A percentile compares a stretch with the other conserved stretches of the same genome.
Conservation (phyloP, 495 filamentous ascomycete species). For the Tuber calosporum region DNA sequence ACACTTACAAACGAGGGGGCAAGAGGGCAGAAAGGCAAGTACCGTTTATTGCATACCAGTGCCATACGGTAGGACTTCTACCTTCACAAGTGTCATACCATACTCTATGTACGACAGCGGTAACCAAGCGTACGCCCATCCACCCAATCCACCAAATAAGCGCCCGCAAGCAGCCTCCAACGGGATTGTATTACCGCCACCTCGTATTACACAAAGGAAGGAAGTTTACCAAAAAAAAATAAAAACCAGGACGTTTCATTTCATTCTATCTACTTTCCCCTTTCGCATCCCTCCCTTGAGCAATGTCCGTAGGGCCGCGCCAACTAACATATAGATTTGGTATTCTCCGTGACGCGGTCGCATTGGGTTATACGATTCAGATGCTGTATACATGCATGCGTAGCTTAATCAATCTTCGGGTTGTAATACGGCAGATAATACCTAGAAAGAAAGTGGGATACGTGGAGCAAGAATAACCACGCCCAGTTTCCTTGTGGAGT, state of each 20-base stretch:
- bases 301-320: not conserved
- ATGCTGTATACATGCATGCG: not conserved
- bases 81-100: not conserved
- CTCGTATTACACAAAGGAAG: not conserved
- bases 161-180: not conserved
- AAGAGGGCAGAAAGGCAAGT: not conserved
- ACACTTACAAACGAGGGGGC: not conserved
- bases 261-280: not conserved
- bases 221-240: not conserved
- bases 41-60: not conserved
- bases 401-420: not conserved
- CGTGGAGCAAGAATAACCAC: not conserved
- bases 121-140: not conserved
- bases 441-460: not conserved
- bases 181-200: not conserved
- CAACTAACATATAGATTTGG: not conserved
- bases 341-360: not conserved
- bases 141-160: not conserved
- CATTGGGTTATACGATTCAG: not conserved
- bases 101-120: not conserved
- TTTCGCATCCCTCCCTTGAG: not conserved
- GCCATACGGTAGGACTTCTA: not conserved
- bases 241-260: not conserved
- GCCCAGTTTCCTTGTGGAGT: not conserved
- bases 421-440: not conserved